Percentiles rank a stretch among this genome's conserved stretches.
Conservation (phyloP, 2,329 filamentous ascomycete species). For the Stachybotrys elegans region DNA sequence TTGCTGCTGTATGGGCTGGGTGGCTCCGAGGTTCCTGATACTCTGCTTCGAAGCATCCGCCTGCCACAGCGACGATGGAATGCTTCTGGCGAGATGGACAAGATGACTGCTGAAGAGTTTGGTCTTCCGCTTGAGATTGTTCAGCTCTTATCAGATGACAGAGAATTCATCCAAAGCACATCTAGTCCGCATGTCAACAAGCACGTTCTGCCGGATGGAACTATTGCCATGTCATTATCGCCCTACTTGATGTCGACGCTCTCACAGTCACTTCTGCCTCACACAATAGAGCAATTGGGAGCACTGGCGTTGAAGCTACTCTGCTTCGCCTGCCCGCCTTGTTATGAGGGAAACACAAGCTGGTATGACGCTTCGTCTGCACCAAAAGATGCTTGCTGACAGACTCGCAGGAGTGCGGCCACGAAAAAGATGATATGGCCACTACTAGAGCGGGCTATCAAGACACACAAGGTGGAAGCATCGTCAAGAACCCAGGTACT, state of each 20-base stretch:
- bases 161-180: constrained; percentile 3
- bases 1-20: constrained; percentile 19
- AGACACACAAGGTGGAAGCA: constrained; percentile 9
- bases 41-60: constrained; percentile 15
- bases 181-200: constrained; percentile 10
- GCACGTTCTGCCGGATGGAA: constrained; percentile 13
- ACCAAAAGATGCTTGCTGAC: neutral
- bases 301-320: constrained; percentile 16
- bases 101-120: constrained; percentile 13
- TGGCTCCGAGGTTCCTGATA: constrained; percentile 14
- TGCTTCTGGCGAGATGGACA: constrained; percentile 19
- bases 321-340: constrained; percentile 23
- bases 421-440: constrained; percentile 21
- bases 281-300: constrained; percentile 14
- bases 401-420: constrained; percentile 12
- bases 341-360: constrained; percentile 23
- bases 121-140: constrained; percentile 16
- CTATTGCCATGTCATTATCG: constrained; percentile 12
- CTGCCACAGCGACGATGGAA: constrained; percentile 18
- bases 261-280: constrained; percentile 5
- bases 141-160: constrained; percentile 11
- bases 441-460: constrained; percentile 14
- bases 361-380: constrained; percentile 14
- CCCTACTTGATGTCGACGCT: constrained; percentile 3
- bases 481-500: constrained; percentile 14